Evolutionary conservation across 805 yeast genomes (phyloP), one percentile per base, ranked within the genome.

Genomic region (Saturnispora silvae): DNA sequence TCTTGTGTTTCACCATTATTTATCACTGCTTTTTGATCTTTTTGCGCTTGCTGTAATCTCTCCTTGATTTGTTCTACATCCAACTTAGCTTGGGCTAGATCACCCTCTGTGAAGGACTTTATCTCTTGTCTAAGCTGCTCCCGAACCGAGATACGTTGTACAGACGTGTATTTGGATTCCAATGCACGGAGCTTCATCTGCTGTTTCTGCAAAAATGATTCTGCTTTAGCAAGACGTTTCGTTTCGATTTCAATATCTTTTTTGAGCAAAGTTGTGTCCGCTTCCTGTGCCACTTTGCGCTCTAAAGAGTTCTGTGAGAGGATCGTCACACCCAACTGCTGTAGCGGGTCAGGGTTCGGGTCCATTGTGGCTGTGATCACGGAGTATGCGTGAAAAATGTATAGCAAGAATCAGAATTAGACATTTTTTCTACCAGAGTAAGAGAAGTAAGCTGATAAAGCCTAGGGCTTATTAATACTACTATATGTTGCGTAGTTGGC

Each of bases 241-340:
- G 66, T 61, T 48, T 92, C 98, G 28, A 80, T 61, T 46, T 81
- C 95, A 1, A 70, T 58, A 34, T 83, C 86, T 36, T 77, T 75
- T 28, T 66, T 57, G 1, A 69, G 60, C 34, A 87, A 66, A 3
- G 72, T 73, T 38, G 63, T 61, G 43, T 77, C 75, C 1, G 96
- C 95, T 57, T 72, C 63, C 24, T 65, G 63, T 14, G 85, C 84
- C 24, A 89, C 77, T 40, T 71, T 64, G 33, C 72, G 61, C 50
- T 87, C 98, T n/a, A 89, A 57, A 7, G 77, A 76, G 37, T 72
- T 76, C 55, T 92, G 97, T 48, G 82, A 86, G 41, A 85, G 75
- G 3, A 84, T 62, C 48, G 65, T 65, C 20, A 82, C 75, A 1
- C 74, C 77, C 16, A 72, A 47, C 3, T 59, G 51, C 17, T 55